Evolutionary conservation across 768 basidiomycete genomes (phyloP).

Genomic region (Boletales sp.): DNA sequence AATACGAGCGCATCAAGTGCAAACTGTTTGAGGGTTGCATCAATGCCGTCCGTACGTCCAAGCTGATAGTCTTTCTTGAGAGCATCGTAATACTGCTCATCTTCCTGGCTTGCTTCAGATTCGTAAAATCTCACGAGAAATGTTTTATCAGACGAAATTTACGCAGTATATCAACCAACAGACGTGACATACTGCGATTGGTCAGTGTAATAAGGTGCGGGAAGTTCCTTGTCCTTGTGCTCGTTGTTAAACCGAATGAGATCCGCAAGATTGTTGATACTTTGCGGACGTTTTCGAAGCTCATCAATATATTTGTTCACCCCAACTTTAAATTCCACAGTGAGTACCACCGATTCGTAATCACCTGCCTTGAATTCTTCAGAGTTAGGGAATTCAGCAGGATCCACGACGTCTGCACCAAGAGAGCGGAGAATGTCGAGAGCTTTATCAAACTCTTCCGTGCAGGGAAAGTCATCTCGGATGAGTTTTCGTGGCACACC

Average conservation of each 20-base stretch:
- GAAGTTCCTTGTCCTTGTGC: conserved; percentile 48
- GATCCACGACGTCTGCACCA: conserved; percentile 55
- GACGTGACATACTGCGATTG: conserved; percentile 25
- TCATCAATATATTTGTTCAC: conserved; percentile 45
- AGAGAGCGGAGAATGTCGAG: conserved; percentile 35
- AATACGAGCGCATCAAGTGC: conserved; percentile 51
- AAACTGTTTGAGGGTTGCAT: conserved; percentile 43
- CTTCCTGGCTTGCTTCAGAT: conserved; percentile 21
- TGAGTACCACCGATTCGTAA: conserved; percentile 51
- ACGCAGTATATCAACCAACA: background rate
- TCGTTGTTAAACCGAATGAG: conserved; percentile 56
- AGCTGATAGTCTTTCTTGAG: conserved; percentile 44
- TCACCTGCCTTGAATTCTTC: conserved; percentile 44
- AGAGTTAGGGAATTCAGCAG: conserved; percentile 55
- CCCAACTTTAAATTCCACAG: conserved; percentile 61
- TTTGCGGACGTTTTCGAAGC: conserved; percentile 51
- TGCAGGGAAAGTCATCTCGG: conserved; percentile 16
- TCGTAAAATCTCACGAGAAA: conserved; percentile 16
- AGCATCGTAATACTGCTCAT: conserved; percentile 39
- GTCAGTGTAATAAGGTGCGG: conserved; percentile 30
- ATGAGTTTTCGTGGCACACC: conserved; percentile 47
- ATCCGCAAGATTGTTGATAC: conserved; percentile 52
- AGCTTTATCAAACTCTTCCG: conserved; percentile 38
- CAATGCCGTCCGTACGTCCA: conserved; percentile 51
- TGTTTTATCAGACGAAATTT: too few species aligned